A percentile compares a stretch with the other conserved stretches of the same genome.
phyloP scores from a whole-genome alignment of 345 rosid genomes.

The Capsella bursapastoris region DNA sequence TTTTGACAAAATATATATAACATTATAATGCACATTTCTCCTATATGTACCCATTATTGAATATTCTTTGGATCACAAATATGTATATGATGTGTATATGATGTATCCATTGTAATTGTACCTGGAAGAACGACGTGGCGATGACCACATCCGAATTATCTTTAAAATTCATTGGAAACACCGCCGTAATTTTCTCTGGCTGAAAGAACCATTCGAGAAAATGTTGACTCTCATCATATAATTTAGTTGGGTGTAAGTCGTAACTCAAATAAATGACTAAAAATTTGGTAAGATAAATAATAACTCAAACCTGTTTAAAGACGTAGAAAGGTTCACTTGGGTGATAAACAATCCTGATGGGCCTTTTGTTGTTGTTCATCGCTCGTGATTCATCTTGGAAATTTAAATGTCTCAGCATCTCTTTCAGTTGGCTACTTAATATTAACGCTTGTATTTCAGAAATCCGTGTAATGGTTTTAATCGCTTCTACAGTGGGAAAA shows the following conservation, averaged over 20 bases:
- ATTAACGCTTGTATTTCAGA: slow-evolving; percentile 75
- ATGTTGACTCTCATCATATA: neutral
- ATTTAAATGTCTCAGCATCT: slow-evolving; percentile 58
- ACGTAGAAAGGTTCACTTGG: slow-evolving; percentile 79
- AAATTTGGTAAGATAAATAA: neutral
- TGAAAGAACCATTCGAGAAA: slow-evolving; percentile 37
- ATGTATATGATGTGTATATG: neutral
- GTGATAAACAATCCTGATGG: slow-evolving; percentile 72
- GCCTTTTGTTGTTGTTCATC: slow-evolving; percentile 39
- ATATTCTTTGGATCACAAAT: neutral
- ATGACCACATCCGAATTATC: slow-evolving; percentile 78
- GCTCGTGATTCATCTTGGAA: slow-evolving; percentile 49
- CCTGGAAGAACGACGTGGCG: slow-evolving; percentile 90
- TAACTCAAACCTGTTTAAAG: slow-evolving; percentile 65
- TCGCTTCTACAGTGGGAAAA: slow-evolving; percentile 54
- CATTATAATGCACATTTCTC: neutral
- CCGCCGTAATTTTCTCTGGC: slow-evolving; percentile 66
- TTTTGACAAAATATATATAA: too few relatives aligned
- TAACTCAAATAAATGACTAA: neutral
- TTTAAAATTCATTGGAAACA: slow-evolving; percentile 88
- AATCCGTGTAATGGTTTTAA: slow-evolving; percentile 62
- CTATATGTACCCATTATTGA: neutral
- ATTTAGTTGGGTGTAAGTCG: neutral
- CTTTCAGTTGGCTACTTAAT: slow-evolving; percentile 75
- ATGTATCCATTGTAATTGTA: slow-evolving; percentile 25